Percentiles rank a stretch among this genome's conserved stretches.
Evolutionary conservation across 2,329 filamentous ascomycete species (phyloP).

Genomic region (Trichoderma sp.): DNA sequence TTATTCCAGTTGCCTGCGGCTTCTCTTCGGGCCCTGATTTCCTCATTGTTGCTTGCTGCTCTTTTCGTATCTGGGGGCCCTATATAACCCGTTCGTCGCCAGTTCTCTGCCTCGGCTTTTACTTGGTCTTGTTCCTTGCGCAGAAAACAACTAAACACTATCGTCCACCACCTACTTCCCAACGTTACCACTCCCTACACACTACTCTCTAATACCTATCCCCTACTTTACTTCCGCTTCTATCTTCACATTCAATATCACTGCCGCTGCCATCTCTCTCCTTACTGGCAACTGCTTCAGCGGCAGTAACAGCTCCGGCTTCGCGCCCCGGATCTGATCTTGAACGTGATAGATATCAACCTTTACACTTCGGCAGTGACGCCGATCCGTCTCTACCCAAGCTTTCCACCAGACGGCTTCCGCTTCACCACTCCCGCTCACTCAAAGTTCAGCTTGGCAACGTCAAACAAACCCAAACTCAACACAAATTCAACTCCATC

Average conservation of each 20-base stretch:
- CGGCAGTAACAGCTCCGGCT: no score
- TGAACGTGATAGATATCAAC: not conserved
- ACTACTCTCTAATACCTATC: no score
- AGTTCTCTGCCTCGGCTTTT: not conserved
- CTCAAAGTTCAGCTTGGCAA: not conserved
- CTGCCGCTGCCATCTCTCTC: no score
- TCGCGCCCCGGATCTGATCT: no score
- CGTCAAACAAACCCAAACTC: not conserved
- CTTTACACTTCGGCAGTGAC: not conserved
- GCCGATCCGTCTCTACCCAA: not conserved
- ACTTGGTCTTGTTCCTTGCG: not conserved
- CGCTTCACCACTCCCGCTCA: not conserved
- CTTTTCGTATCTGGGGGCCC: no score
- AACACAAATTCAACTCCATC: not conserved
- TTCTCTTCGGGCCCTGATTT: not conserved
- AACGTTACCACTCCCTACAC: not conserved
- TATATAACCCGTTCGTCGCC: not conserved
- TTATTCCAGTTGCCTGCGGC: no score
- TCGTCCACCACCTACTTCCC: no score
- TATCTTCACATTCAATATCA: no score
- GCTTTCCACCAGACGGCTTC: not conserved
- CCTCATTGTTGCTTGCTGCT: no score
- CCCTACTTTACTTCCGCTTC: no score
- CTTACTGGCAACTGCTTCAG: no score
- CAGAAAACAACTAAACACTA: no score